Evolutionary conservation across 208 protist genomes (phyloP).

Genomic region (Trypanosomatidae sp.): DNA sequence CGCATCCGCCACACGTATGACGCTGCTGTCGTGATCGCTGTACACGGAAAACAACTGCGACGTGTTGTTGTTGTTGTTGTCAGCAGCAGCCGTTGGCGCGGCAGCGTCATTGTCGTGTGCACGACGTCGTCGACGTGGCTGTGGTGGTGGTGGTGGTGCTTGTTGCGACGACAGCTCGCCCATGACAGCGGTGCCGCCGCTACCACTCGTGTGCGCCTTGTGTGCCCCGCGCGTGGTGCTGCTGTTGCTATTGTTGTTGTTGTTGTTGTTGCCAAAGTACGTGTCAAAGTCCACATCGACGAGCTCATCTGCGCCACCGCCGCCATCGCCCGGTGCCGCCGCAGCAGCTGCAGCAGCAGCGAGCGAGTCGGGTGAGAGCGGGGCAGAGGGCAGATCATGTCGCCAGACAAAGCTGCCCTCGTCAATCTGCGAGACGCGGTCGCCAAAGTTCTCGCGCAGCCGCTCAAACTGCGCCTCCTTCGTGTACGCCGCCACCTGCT

Average conservation of each 20-base stretch:
- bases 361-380: neutral
- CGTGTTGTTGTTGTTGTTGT: too few species aligned
- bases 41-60: too few species aligned
- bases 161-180: too few species aligned
- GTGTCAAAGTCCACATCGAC: slow-evolving; percentile 26
- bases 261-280: slow-evolving; percentile 20
- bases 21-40: too few species aligned
- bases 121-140: too few species aligned
- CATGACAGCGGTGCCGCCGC: too few species aligned
- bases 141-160: too few species aligned
- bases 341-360: slow-evolving; percentile 1
- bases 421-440: slow-evolving; percentile 45
- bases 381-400: slow-evolving; percentile 14
- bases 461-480: slow-evolving; percentile 73
- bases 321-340: slow-evolving; percentile 9
- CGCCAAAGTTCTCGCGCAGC: slow-evolving; percentile 54
- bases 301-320: slow-evolving; percentile 16
- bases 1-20: too few species aligned
- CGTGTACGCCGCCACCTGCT: slow-evolving; percentile 26
- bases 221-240: neutral
- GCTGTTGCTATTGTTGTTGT: slow-evolving; percentile 3
- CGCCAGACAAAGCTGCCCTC: slow-evolving; percentile 36
- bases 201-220: too few species aligned
- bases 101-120: too few species aligned
- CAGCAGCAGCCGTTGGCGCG: too few species aligned